Percentiles rank a stretch among this genome's conserved stretches.
Evolutionary conservation across 305 asterid genomes (phyloP).

Genomic region (Caryopteris hybrid): DNA sequence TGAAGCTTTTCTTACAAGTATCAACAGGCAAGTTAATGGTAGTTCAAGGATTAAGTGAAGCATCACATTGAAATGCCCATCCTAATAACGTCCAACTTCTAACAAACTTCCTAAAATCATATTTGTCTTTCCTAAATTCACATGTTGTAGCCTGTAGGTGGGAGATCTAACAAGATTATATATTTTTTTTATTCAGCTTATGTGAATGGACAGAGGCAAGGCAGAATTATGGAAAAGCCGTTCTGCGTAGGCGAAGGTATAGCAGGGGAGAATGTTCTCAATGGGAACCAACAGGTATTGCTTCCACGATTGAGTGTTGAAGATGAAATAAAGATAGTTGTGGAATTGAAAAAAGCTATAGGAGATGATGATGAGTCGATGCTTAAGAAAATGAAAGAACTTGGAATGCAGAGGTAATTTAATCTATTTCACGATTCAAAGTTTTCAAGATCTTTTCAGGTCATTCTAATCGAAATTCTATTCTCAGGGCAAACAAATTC

Average conservation of each 20-base stretch:
- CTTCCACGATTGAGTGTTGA: conserved; percentile 58
- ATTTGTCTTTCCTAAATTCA: background rate
- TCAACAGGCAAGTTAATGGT: conserved; percentile 54
- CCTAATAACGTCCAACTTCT: conserved; percentile 12
- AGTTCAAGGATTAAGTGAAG: background rate
- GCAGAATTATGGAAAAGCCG: conserved; percentile 80
- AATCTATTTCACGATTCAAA: background rate
- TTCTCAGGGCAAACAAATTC: conserved; percentile 74
- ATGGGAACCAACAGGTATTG: conserved; percentile 28
- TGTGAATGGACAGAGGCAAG: conserved; percentile 90
- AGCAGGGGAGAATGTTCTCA: conserved; percentile 42
- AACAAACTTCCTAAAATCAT: conserved; percentile 12
- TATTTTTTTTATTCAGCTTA: conserved; percentile 52
- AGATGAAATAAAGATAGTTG: conserved; percentile 67
- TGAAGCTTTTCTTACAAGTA: conserved; percentile 72
- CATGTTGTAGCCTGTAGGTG: background rate
- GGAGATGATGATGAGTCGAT: conserved; percentile 38
- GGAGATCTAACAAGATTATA: conserved; percentile 10
- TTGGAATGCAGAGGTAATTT: conserved; percentile 74
- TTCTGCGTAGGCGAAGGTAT: conserved; percentile 67
- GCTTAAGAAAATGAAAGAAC: conserved; percentile 63
- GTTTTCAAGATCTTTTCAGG: background rate
- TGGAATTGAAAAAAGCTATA: conserved; percentile 47
- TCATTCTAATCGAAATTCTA: background rate
- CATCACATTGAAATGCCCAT: background rate